Evolutionary conservation across 2,329 filamentous ascomycete species (phyloP), one percentile per base, ranked within the genome.

Genomic region (Phialophora expanda): DNA sequence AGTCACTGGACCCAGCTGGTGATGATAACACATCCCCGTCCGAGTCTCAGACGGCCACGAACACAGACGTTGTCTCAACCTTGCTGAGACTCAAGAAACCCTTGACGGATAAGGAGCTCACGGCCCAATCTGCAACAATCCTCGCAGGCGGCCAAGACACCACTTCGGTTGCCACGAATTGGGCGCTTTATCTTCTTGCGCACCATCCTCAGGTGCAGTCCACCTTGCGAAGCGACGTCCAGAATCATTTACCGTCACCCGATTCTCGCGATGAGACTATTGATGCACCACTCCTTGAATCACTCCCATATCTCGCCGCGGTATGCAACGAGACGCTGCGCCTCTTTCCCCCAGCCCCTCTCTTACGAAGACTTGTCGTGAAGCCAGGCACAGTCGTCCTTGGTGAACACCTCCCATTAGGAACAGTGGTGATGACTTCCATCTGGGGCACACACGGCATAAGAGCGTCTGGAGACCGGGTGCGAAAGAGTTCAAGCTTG

Each of bases 121-220:
- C 92, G 41, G 90, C 95, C 75, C 92, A 96, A 77, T 85, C 94
- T 74, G 95, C 95, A 90, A 95, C 91, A 0, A 94, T 96, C 79
- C 85, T 96, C 6, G 90, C 89, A 0, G 92, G 92, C 0, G 89
- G 71, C 24, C 73, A 75, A 60, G 74, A 75, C 61, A 75, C 73
- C 2, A 75, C 73, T 30, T 70, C 74, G 1, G 65, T 68, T 3
- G 69, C 72, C 8, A 65, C 73, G 32, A 71, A 71, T 24, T 75
- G 74, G 73, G 71, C 72, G 51, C 62, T 70, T 38, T 75, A 74
- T 53, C 64, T 72, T 20, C 70, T 75, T 9, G 70, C 70, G 38
- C 67, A 70, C 30, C 67, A 74, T 53, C 73, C 72, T 17, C 62
- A 73, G 28, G 66, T 72, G n/a, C 73, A 75, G 62, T 66, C 62